Conservation (phyloP, 2,329 filamentous ascomycete species). For the Verruconis gallopava region DNA sequence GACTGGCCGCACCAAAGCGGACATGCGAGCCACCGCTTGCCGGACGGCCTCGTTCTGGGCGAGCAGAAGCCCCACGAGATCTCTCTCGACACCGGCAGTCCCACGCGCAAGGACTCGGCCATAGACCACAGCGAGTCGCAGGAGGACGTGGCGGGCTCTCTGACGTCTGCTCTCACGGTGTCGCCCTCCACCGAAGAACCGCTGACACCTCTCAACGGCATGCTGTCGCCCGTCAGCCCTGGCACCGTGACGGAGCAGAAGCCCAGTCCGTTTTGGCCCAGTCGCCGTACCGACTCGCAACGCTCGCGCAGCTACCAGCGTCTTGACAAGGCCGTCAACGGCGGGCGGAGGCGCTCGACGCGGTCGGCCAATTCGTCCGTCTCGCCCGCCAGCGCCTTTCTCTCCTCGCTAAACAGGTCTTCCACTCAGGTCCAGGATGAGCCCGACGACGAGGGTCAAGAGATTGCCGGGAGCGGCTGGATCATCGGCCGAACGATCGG, state of each 20-base stretch:
- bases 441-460: conserved; percentile 55
- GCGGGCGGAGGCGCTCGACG: conserved; percentile 1
- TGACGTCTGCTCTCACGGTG: conserved; percentile 30
- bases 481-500: conserved; percentile 55
- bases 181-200: conserved; percentile 26
- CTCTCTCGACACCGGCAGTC: not conserved
- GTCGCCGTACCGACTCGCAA: not conserved
- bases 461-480: conserved; percentile 50
- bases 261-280: conserved; percentile 4
- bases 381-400: conserved; percentile 45
- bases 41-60: not conserved
- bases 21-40: not conserved
- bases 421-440: conserved; percentile 29
- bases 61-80: no score
- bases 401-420: conserved; percentile 37
- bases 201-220: conserved; percentile 21
- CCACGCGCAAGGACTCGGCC: conserved; percentile 17
- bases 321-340: not conserved
- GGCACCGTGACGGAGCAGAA: conserved; percentile 7
- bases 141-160: conserved; percentile 21
- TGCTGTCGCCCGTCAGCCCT: not conserved
- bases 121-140: conserved; percentile 21
- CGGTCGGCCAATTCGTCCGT: conserved; percentile 6
- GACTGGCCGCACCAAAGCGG: not conserved
- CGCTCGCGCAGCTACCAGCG: conserved; percentile 2